phyloP scores from a whole-genome alignment of 2,329 filamentous ascomycete genomes.

The Chrysoporthe puriensis region DNA sequence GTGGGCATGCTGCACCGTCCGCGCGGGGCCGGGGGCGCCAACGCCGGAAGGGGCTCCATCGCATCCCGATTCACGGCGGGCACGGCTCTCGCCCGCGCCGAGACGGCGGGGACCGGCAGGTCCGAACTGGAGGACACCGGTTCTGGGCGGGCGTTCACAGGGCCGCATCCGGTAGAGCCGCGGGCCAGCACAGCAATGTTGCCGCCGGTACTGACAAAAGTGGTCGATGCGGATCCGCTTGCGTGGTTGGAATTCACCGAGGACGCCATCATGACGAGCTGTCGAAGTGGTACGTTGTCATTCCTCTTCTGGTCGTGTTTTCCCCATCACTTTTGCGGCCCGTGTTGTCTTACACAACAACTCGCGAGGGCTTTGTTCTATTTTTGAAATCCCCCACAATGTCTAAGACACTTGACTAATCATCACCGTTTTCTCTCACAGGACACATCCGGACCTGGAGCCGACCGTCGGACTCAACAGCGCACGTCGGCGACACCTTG shows the following conservation, averaged over 20 bases:
- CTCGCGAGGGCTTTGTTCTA: not conserved
- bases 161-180: slow-evolving; percentile 84
- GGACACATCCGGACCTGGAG: slow-evolving; percentile 49
- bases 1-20: slow-evolving; percentile 95
- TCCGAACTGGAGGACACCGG: slow-evolving; percentile 37
- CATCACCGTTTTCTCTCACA: slow-evolving; percentile 28
- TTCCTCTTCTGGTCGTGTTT: not conserved
- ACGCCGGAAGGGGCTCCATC: slow-evolving; percentile 54
- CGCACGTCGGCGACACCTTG: slow-evolving; percentile 32
- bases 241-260: slow-evolving; percentile 94
- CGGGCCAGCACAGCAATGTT: slow-evolving; percentile 81
- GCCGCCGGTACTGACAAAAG: slow-evolving; percentile 88
- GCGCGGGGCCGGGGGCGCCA: slow-evolving; percentile 51
- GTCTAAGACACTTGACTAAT: slow-evolving; percentile 10
- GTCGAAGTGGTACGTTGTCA: slow-evolving; percentile 74
- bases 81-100: slow-evolving; percentile 54
- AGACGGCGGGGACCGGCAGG: slow-evolving; percentile 67
- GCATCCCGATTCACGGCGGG: slow-evolving; percentile 52
- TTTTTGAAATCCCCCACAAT: not conserved
- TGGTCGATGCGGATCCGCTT: slow-evolving; percentile 82
- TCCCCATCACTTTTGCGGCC: not conserved
- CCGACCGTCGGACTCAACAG: slow-evolving; percentile 44
- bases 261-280: slow-evolving; percentile 89
- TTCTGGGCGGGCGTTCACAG: slow-evolving; percentile 53
- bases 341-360: not conserved